A percentile compares a stretch with the other conserved stretches of the same genome.
phyloP scores from a whole-genome alignment of 129 eudicot species.

The Pseudognaphalium luteoalbum region DNA sequence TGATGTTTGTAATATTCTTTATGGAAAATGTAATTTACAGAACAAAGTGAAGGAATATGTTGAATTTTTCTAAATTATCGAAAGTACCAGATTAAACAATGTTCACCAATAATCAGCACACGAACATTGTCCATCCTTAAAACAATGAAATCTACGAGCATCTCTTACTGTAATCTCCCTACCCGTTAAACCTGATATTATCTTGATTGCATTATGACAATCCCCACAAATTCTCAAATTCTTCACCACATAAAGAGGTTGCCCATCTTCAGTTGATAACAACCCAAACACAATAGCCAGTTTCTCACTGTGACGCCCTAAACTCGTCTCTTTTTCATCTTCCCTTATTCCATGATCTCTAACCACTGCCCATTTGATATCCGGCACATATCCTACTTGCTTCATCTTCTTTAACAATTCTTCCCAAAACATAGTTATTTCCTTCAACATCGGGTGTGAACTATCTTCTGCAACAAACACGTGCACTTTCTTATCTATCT shows the following conservation, averaged over 20 bases:
- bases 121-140: slow-evolving; percentile 68
- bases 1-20: neutral
- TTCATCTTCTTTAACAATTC: slow-evolving; percentile 53
- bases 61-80: neutral
- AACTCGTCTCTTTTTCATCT: slow-evolving; percentile 44
- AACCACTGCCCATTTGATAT: slow-evolving; percentile 46
- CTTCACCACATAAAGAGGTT: slow-evolving; percentile 61
- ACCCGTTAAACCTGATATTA: slow-evolving; percentile 54
- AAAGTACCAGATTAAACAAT: neutral
- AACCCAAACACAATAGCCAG: slow-evolving; percentile 78
- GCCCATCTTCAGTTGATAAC: slow-evolving; percentile 50
- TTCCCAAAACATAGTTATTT: slow-evolving; percentile 54
- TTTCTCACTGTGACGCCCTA: slow-evolving; percentile 76
- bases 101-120: slow-evolving; percentile 86
- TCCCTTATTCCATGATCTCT: slow-evolving; percentile 45
- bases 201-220: slow-evolving; percentile 73
- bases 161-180: slow-evolving; percentile 87
- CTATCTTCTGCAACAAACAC: slow-evolving; percentile 77
- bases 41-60: neutral
- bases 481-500: slow-evolving; percentile 63
- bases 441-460: slow-evolving; percentile 66
- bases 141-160: slow-evolving; percentile 77
- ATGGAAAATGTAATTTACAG: neutral
- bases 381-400: slow-evolving; percentile 64
- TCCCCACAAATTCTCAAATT: slow-evolving; percentile 82